Evolutionary conservation across 495 filamentous ascomycete species (phyloP).

Genomic region (Hypoxylon fragiforme): DNA sequence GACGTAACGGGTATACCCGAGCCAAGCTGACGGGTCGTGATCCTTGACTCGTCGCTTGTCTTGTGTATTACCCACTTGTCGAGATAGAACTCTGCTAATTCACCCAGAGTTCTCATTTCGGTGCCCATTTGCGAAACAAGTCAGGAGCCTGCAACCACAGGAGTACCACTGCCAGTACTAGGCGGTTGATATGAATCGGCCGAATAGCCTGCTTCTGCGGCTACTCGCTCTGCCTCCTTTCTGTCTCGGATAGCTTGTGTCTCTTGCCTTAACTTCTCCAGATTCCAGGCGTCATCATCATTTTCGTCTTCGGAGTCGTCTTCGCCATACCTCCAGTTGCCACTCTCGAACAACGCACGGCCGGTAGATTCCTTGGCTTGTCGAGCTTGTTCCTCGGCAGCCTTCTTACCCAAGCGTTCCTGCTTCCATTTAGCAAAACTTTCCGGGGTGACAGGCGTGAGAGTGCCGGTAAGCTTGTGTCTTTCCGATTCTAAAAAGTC

Average conservation of each 20-base stretch:
- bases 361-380: conserved; percentile 94
- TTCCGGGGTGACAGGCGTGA: conserved; percentile 92
- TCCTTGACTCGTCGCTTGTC: conserved; percentile 34
- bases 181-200: conserved; percentile 19
- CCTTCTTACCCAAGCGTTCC: conserved; percentile 91
- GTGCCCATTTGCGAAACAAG: neutral
- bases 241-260: conserved; percentile 66
- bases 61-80: conserved; percentile 3
- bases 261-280: conserved; percentile 73
- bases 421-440: conserved; percentile 95
- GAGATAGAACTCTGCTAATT: conserved; percentile 10
- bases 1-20: conserved; percentile 9
- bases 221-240: conserved; percentile 63
- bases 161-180: conserved; percentile 21
- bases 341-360: conserved; percentile 91
- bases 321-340: conserved; percentile 79
- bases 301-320: conserved; percentile 63
- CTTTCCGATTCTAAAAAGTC: conserved; percentile 95
- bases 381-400: conserved; percentile 82
- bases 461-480: conserved; percentile 84
- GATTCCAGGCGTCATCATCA: conserved; percentile 72
- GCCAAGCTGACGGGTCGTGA: conserved; percentile 5
- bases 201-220: conserved; percentile 28
- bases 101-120: conserved; percentile 4
- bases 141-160: conserved; percentile 23